Percentiles rank a stretch among this genome's conserved stretches.
Evolutionary conservation across 306 rosid species (phyloP).

Genomic region (Boehmeria nivea): DNA sequence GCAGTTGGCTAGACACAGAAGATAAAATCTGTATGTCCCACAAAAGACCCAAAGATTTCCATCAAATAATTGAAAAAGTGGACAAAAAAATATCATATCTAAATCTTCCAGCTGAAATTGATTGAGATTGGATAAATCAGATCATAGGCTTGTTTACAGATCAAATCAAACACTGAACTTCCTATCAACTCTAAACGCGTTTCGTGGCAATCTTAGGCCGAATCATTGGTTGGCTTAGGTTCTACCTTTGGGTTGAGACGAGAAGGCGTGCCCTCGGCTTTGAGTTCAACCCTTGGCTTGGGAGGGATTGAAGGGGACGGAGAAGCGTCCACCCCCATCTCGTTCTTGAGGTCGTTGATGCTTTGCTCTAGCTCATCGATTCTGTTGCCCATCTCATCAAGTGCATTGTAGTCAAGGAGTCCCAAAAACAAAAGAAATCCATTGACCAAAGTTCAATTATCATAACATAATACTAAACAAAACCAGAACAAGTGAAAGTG

Average conservation of each 20-base stretch:
- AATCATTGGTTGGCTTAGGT: constrained; percentile 27
- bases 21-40: background rate
- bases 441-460: background rate
- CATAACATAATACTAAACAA: too few species aligned
- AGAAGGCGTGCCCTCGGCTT: background rate
- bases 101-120: background rate
- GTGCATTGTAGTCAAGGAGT: constrained; percentile 13
- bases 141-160: background rate
- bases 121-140: background rate
- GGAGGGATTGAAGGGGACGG: constrained; percentile 23
- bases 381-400: constrained; percentile 49
- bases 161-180: constrained; percentile 10
- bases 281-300: constrained; percentile 1
- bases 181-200: background rate
- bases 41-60: background rate
- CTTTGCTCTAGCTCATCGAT: constrained; percentile 47
- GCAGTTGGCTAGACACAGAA: constrained; percentile 9
- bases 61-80: background rate
- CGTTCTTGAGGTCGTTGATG: constrained; percentile 39
- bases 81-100: background rate
- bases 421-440: too few species aligned
- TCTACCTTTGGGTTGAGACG: constrained; percentile 11
- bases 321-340: constrained; percentile 39
- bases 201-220: constrained; percentile 5
- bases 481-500: too few species aligned